Conservation (phyloP, 257 asterid species). For the Rehmannia glutinosa region DNA sequence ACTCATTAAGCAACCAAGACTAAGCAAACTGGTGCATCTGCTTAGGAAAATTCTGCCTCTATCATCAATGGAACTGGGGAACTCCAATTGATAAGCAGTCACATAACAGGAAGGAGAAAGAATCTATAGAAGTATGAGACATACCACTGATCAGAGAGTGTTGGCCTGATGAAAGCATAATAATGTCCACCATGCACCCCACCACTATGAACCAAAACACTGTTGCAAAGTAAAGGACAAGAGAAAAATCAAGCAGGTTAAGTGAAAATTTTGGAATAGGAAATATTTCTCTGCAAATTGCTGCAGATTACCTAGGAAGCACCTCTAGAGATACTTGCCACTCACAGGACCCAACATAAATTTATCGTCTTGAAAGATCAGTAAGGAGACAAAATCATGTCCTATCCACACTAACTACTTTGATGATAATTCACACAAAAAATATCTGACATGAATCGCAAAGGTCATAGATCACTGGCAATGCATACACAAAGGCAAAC, state of each 20-base stretch:
- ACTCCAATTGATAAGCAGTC: background rate
- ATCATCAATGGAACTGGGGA: conserved; percentile 4
- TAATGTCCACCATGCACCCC: conserved; percentile 99
- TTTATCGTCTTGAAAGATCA: conserved; percentile 3
- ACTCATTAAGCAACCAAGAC: conserved; percentile 1
- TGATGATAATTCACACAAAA: background rate
- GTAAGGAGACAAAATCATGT: background rate
- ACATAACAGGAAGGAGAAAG: background rate
- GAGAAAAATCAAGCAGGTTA: conserved; percentile 6
- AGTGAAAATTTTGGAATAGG: background rate
- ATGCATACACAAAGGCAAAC: background rate
- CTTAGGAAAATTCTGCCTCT: background rate
- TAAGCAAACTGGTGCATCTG: background rate
- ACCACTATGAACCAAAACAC: conserved; percentile 98
- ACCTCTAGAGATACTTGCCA: background rate
- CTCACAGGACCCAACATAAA: background rate
- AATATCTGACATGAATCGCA: no score
- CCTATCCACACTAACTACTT: background rate
- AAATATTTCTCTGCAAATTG: background rate
- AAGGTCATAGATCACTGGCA: background rate
- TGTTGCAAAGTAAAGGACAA: conserved; percentile 29
- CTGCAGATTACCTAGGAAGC: background rate
- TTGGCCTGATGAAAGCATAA: conserved; percentile 95
- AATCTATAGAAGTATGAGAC: conserved; percentile 1
- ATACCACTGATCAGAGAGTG: conserved; percentile 86